phyloP scores from a whole-genome alignment of 305 asterid species.

The Ruellia speciosa region DNA sequence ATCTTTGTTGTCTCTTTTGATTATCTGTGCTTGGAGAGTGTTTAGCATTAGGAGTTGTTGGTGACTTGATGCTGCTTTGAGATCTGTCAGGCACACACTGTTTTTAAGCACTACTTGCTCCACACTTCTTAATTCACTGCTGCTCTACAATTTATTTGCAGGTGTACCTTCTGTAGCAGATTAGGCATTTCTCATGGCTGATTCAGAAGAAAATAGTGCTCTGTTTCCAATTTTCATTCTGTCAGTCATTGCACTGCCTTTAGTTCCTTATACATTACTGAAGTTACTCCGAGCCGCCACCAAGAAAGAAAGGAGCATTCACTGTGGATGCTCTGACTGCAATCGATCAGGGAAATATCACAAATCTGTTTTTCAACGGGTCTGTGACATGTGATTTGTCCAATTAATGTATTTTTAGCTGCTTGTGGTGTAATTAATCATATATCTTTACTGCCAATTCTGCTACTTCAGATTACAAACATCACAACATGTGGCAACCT shows the following conservation, averaged over 20 bases:
- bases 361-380: slow-evolving; percentile 49
- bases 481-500: slow-evolving; percentile 63
- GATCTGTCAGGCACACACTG: slow-evolving; percentile 11
- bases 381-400: slow-evolving; percentile 24
- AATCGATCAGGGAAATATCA: slow-evolving; percentile 63
- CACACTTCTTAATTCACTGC: background rate
- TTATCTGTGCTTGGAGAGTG: no score
- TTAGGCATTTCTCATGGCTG: slow-evolving; percentile 51
- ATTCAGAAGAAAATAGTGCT: slow-evolving; percentile 67
- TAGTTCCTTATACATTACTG: slow-evolving; percentile 70
- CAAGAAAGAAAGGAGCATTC: slow-evolving; percentile 52
- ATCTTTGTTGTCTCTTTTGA: no score
- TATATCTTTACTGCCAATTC: slow-evolving; percentile 14
- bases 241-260: slow-evolving; percentile 71
- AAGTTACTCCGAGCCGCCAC: slow-evolving; percentile 60
- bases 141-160: slow-evolving; percentile 26
- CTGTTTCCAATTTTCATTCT: slow-evolving; percentile 78
- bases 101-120: no score
- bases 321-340: slow-evolving; percentile 77
- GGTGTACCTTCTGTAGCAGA: slow-evolving; percentile 29
- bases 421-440: slow-evolving; percentile 10
- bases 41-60: no score
- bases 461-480: slow-evolving; percentile 43
- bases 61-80: slow-evolving; percentile 10
- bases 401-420: slow-evolving; percentile 4